Conservation (phyloP, 768 basidiomycete genomes). For the Boletellus ananas region DNA sequence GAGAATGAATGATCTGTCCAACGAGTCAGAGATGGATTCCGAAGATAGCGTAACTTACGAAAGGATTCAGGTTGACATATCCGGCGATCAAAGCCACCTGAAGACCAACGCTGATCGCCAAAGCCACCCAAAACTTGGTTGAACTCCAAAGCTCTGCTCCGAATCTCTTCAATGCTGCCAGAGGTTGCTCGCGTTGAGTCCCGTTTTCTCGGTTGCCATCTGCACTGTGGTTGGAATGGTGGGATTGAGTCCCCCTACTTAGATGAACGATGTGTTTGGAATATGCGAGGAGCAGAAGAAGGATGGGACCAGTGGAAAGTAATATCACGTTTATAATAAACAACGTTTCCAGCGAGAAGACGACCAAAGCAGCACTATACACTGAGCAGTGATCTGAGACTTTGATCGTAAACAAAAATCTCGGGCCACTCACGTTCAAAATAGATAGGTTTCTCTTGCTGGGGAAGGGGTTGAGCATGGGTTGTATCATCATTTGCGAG, state of each 20-base stretch:
- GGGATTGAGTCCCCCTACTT: constrained; percentile 17
- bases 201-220: constrained; percentile 1
- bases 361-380: constrained; percentile 50
- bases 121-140: constrained; percentile 60
- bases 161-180: constrained; percentile 24
- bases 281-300: constrained; percentile 44
- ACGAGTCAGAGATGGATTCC: not conserved
- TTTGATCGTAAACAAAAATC: not conserved
- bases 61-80: constrained; percentile 58
- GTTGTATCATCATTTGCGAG: constrained; percentile 46
- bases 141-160: constrained; percentile 43
- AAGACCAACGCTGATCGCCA: constrained; percentile 42
- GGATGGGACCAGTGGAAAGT: constrained; percentile 60
- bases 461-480: constrained; percentile 23
- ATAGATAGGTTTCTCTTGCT: constrained; percentile 46
- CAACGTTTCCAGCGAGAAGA: constrained; percentile 51
- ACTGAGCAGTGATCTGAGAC: constrained; percentile 38
- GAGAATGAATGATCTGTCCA: constrained; percentile 58
- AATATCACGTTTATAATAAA: constrained; percentile 56
- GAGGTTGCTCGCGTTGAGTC: constrained; percentile 14
- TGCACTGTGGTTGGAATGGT: not conserved
- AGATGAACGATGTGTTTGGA: constrained; percentile 28
- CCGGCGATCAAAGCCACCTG: constrained; percentile 47
- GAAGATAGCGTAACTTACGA: constrained; percentile 39
- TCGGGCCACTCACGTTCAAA: constrained; percentile 59